A percentile compares a stretch with the other conserved stretches of the same genome.
Evolutionary conservation across 352 stramenopile genomes (phyloP).

Genomic region (Phytophthora kernoviae): DNA sequence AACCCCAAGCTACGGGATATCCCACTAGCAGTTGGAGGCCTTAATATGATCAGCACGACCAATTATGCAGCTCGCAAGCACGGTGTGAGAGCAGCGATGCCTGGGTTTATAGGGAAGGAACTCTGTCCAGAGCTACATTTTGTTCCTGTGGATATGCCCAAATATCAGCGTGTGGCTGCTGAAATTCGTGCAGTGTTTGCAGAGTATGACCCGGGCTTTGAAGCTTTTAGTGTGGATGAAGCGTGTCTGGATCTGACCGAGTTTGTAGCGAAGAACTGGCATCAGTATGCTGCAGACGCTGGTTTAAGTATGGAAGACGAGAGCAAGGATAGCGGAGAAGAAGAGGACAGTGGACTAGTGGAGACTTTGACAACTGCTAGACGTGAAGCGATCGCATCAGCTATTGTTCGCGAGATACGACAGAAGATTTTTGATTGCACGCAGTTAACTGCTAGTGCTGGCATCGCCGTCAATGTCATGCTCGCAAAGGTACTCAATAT

Average conservation of each 20-base stretch:
- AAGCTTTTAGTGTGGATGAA: constrained; percentile 94
- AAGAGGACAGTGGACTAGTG: constrained; percentile 5
- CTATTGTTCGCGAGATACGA: constrained; percentile 86
- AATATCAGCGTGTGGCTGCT: constrained; percentile 87
- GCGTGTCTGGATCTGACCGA: constrained; percentile 94
- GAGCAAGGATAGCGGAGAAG: constrained; percentile 12
- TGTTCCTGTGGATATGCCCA: constrained; percentile 89
- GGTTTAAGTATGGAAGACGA: background rate
- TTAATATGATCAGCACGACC: constrained; percentile 95
- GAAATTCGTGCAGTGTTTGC: constrained; percentile 86
- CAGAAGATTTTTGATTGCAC: constrained; percentile 83
- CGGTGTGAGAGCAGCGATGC: constrained; percentile 96
- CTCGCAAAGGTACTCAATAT: constrained; percentile 89
- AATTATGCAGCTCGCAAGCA: constrained; percentile 96
- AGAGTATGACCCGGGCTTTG: constrained; percentile 94
- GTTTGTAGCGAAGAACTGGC: constrained; percentile 78
- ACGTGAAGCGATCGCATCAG: constrained; percentile 43
- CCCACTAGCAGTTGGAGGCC: constrained; percentile 92
- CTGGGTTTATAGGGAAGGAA: constrained; percentile 95
- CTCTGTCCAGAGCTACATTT: constrained; percentile 95
- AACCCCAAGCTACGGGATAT: constrained; percentile 86
- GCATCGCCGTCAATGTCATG: constrained; percentile 91
- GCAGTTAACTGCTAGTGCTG: constrained; percentile 93
- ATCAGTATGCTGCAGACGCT: constrained; percentile 34
- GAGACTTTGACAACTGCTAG: constrained; percentile 15